Percentiles rank a stretch among this genome's conserved stretches.
phyloP scores from a whole-genome alignment of 1,284 basidiomycete genomes.

The Trametes polyzona region DNA sequence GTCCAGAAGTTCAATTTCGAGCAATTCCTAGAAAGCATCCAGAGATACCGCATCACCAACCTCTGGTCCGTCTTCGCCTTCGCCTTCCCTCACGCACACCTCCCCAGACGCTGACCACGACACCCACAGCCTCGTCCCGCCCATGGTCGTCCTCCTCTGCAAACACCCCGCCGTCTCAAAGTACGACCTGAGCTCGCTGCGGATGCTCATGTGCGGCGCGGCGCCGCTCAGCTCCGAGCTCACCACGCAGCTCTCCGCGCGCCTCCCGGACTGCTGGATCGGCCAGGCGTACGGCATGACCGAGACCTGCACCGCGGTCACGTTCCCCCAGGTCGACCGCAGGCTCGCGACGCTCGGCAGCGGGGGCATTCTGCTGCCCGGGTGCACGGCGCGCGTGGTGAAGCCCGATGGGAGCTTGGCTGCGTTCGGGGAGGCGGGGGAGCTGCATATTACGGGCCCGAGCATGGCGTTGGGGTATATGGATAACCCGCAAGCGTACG shows the following conservation, averaged over 20 bases:
- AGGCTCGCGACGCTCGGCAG: conserved; percentile 38
- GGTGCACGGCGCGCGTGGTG: conserved; percentile 44
- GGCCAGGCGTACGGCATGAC: conserved; percentile 72
- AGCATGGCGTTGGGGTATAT: conserved; percentile 46
- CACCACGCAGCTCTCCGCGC: conserved; percentile 52
- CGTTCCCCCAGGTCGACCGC: conserved; percentile 32
- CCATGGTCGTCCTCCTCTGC: conserved; percentile 59
- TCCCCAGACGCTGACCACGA: conserved; percentile 23
- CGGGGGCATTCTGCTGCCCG: conserved; percentile 44
- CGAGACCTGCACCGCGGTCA: conserved; percentile 53
- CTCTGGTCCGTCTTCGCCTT: conserved; percentile 51
- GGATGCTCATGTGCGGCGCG: conserved; percentile 68
- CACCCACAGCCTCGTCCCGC: conserved; percentile 64
- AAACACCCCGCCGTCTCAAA: conserved; percentile 71
- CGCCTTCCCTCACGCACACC: conserved; percentile 9
- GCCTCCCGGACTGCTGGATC: conserved; percentile 62
- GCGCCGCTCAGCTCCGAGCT: conserved; percentile 76
- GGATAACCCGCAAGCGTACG: conserved; percentile 46
- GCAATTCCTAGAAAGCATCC: conserved; percentile 70
- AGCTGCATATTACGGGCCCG: conserved; percentile 45
- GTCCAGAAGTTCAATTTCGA: conserved; percentile 74
- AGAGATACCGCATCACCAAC: conserved; percentile 67
- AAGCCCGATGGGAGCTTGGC: conserved; percentile 45
- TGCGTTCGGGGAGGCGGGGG: conserved; percentile 44
- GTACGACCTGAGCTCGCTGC: conserved; percentile 66